Base-by-base conservation (phyloP, 2,329 filamentous ascomycete species). In the Neonectria hederae region DNA sequence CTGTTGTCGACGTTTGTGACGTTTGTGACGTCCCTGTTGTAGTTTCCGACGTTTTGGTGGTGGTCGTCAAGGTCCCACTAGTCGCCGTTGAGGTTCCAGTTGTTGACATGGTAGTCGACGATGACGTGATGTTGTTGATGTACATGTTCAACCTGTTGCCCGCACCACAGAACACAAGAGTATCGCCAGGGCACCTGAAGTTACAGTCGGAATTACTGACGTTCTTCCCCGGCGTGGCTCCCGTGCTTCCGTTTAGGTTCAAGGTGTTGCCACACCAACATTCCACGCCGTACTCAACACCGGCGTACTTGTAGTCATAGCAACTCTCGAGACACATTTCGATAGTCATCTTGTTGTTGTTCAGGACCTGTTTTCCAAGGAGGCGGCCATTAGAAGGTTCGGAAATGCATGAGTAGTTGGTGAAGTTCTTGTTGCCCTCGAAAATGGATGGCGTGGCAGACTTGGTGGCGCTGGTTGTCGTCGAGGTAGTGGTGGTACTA, bases 221-320 rank as follows among this genome's bases (percentile, higher is more conserved):
- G 43, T 78, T 79, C 57, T 70, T 73, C 0, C 75, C 77, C 0
- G 73, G 71, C 2, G 59, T 66, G 0, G 67, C 53, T 10, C 63
- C 61, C 5, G 57, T 30, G 62, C 62, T 71, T 0, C 76, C 77
- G 6, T 68, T 68, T 26, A 76, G 69, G 24, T 74, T 72, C 10
- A 81, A 59, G 0, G 56, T 49, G 53, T 79, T 74, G 5, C 77
- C 77, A 45, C 79, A 81, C 74, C 76, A 81, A 26, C 79, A 81
- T 22, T 81, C 79, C 2, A 70, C 72, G 7, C 77, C 77, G 32
- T 80, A 80, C 54, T 81, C 77, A 4, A 80, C 72, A 10, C 79
- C 79, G 1, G 75, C 78, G 24, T 73, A 81, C 7, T 72, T 73
- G 58, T 76, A 80, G 21, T 74, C 66, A 40, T 68, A 72, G 52